A percentile compares a stretch with the other conserved stretches of the same genome.
Evolutionary conservation across 176 grass and related monocot species (phyloP).

Genomic region (Saccharum spontaneum): DNA sequence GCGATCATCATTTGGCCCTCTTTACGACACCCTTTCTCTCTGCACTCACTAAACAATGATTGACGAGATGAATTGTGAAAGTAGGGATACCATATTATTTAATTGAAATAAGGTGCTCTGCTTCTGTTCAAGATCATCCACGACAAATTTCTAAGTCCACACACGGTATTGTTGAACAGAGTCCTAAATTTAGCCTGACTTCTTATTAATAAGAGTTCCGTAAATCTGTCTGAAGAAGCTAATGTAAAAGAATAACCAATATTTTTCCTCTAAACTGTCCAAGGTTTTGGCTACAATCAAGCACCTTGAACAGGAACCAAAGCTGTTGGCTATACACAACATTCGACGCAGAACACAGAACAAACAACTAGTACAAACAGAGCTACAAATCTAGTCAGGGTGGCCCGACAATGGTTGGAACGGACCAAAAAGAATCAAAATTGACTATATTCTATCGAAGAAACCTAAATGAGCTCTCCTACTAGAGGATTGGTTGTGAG

Average conservation of each 20-base stretch:
- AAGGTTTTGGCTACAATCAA: slow-evolving; percentile 37
- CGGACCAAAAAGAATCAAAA: slow-evolving; percentile 42
- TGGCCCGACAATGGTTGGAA: slow-evolving; percentile 23
- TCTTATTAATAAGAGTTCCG: slow-evolving; percentile 10
- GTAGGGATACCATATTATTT: neutral
- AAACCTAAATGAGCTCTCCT: slow-evolving; percentile 45
- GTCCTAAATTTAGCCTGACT: neutral
- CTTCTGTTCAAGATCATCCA: neutral
- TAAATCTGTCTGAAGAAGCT: neutral
- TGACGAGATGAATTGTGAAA: neutral
- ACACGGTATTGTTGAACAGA: neutral
- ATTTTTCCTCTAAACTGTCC: neutral
- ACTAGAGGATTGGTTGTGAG: slow-evolving; percentile 1
- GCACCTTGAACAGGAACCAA: slow-evolving; percentile 28
- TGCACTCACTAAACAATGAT: neutral
- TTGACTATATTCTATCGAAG: slow-evolving; percentile 46
- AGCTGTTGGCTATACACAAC: slow-evolving; percentile 34
- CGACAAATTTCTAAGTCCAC: neutral
- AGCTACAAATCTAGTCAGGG: slow-evolving; percentile 42
- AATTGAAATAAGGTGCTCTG: neutral
- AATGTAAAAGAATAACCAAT: neutral
- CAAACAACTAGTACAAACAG: slow-evolving; percentile 9
- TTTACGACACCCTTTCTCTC: no score
- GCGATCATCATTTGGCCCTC: no score
- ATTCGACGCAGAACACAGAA: slow-evolving; percentile 25